Evolutionary conservation across 768 basidiomycete species (phyloP).

Genomic region (Mycena rosella): DNA sequence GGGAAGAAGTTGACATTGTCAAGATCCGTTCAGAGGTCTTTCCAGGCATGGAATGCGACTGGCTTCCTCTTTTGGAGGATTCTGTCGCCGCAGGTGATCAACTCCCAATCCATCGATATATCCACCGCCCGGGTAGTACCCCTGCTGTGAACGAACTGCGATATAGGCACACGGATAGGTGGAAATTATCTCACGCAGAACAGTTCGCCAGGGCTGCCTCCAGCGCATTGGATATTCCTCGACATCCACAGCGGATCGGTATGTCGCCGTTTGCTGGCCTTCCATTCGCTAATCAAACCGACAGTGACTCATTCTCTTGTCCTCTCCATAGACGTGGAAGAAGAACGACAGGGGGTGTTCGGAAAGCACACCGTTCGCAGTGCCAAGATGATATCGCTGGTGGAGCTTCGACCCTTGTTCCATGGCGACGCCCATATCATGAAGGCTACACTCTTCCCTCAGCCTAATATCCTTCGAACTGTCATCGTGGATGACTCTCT

Average conservation of each 20-base stretch:
- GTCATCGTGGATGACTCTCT: too few relatives aligned
- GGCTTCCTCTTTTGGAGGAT: constrained; percentile 18
- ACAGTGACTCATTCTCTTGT: constrained; percentile 18
- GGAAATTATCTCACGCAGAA: constrained; percentile 4
- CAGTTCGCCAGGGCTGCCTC: constrained; percentile 16
- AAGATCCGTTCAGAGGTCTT: constrained; percentile 16
- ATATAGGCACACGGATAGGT: constrained; percentile 1
- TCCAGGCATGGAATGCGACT: constrained; percentile 20
- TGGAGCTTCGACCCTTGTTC: constrained; percentile 19
- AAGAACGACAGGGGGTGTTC: constrained; percentile 18
- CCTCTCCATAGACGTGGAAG: constrained; percentile 13
- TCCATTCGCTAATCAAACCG: constrained; percentile 11
- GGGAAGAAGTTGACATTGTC: constrained; percentile 6
- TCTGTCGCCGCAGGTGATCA: constrained; percentile 1
- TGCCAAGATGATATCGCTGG: constrained; percentile 12
- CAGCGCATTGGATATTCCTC: constrained; percentile 19
- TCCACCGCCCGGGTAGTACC: constrained; percentile 1
- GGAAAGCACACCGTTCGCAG: constrained; percentile 8
- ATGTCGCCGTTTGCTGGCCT: constrained; percentile 3
- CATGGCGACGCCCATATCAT: constrained; percentile 4
- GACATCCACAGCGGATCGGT: constrained; percentile 20
- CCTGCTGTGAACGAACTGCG: constrained; percentile 4
- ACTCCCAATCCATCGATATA: neutral
- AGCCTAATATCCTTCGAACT: too few relatives aligned
- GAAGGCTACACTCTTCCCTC: too few relatives aligned